Percentiles rank a stretch among this genome's conserved stretches.
Evolutionary conservation across 1,139 yeast genomes (phyloP).

Genomic region (Geotrichum restrictum): DNA sequence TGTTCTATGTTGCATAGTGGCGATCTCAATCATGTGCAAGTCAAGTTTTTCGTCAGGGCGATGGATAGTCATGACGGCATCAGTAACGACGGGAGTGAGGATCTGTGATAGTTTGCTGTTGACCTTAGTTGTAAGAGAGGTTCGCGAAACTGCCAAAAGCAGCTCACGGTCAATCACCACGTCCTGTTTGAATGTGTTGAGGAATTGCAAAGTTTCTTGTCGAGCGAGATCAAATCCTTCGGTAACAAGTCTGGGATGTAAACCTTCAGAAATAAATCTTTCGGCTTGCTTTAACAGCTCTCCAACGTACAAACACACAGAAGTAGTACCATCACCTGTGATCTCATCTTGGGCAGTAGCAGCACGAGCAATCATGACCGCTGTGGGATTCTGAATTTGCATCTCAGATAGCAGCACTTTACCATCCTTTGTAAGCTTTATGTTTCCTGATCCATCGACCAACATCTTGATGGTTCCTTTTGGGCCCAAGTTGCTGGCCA

Average conservation of each 20-base stretch:
- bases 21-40: constrained; percentile 95
- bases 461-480: constrained; percentile 93
- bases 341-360: constrained; percentile 99
- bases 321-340: constrained; percentile 99
- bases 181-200: constrained; percentile 54
- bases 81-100: constrained; percentile 90
- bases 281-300: constrained; percentile 93
- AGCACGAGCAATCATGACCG: constrained; percentile 95
- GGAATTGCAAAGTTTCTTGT: constrained; percentile 62
- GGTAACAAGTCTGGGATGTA: constrained; percentile 89
- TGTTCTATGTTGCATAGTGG: constrained; percentile 94
- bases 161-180: constrained; percentile 71
- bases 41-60: constrained; percentile 60
- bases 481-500: constrained; percentile 91
- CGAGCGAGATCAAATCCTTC: constrained; percentile 95
- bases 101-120: constrained; percentile 69
- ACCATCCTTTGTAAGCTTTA: constrained; percentile 95
- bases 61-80: constrained; percentile 81
- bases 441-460: constrained; percentile 94
- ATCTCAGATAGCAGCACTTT: constrained; percentile 88
- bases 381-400: constrained; percentile 99
- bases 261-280: constrained; percentile 85
- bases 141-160: constrained; percentile 83
- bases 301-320: constrained; percentile 91
- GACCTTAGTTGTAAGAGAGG: constrained; percentile 85